Base-by-base conservation (phyloP, 768 basidiomycete genomes). In the Hygrocybe coccinea region DNA sequence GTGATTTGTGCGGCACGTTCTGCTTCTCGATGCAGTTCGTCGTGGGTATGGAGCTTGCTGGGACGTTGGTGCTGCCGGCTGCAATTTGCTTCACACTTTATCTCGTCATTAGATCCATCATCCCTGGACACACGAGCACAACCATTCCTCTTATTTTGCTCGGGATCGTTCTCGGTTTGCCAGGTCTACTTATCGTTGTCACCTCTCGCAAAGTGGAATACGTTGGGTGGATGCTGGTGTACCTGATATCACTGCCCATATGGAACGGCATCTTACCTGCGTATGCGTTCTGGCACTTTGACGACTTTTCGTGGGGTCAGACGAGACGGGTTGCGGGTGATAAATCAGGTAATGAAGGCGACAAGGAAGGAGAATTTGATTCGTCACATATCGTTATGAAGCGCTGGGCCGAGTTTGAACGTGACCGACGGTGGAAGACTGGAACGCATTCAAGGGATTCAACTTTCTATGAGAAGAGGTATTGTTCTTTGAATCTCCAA, bases 21-120 rank as follows among this genome's bases (percentile, higher is more conserved):
- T 99, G 97, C 77, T 98, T 99, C 83, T 95, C 92, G 10, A 97
- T 97, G 95, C 95, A 97, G 76, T 97, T 97, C 67, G 93, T 97
- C 62, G 92, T 95, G 35, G 94, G 89, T 68, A 99, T 99, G 95
- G 97, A 99, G 68, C 78, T 99, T 59, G 85, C 90, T 58, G 95
- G 95, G 67, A 98, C 97, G 2, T 80, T 99, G 59, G 95, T 98
- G 25, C 78, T 98, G 21, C 97, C 97, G 19, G 97, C 95, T 38
- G 95, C 97, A 59, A 98, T 98, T 74, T 83, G 91, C 37, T 98
- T 99, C 79, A 98, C 97, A 1, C 71, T 95, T 50, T 97, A 95
- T 71, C 86, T 97, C 65, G 85, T 97, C 74, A 80, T 98, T 69
- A 75, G 81, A 58, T 86, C 95, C 52, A 86, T 88, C 74, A 85